These are phyloP conservation scores for Cucumis melo DNA, from an alignment of 306 rosid species.

Conservation along the genomic window DNA sequence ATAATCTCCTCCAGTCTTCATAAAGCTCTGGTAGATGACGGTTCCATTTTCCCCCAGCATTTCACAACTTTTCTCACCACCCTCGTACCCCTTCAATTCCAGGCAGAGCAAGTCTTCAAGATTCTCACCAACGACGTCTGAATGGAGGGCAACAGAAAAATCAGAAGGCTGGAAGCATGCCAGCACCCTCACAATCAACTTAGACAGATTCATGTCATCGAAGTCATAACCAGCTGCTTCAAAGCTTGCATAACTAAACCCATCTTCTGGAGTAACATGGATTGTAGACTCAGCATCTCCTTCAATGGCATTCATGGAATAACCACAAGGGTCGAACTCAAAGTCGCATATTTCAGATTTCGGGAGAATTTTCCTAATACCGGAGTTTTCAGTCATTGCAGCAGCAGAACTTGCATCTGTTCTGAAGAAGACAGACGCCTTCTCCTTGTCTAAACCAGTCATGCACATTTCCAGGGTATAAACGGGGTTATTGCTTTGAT, in stretches of 20 bases:
- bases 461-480: conserved; percentile 88
- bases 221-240: conserved; percentile 72
- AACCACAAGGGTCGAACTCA: conserved; percentile 93
- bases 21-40: conserved; percentile 34
- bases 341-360: conserved; percentile 73
- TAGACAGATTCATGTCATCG: conserved; percentile 21
- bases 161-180: conserved; percentile 67
- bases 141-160: conserved; percentile 72
- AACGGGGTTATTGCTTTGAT: conserved; percentile 21
- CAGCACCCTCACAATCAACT: conserved; percentile 55
- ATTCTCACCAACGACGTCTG: conserved; percentile 15
- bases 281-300: conserved; percentile 73
- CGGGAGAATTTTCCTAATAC: conserved; percentile 68
- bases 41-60: conserved; percentile 47
- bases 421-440: conserved; percentile 70
- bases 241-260: conserved; percentile 91
- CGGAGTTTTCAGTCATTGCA: conserved; percentile 55
- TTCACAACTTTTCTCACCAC: conserved; percentile 35
- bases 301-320: conserved; percentile 86
- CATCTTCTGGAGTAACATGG: conserved; percentile 94
- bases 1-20: conserved; percentile 19
- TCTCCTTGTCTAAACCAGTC: conserved; percentile 63
- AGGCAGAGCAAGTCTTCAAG: conserved; percentile 25
- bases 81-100: conserved; percentile 36
- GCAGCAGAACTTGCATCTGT: conserved; percentile 30